Evolutionary conservation across 768 basidiomycete genomes (phyloP), one percentile per base, ranked within the genome.

Genomic region (Trametes elegans): DNA sequence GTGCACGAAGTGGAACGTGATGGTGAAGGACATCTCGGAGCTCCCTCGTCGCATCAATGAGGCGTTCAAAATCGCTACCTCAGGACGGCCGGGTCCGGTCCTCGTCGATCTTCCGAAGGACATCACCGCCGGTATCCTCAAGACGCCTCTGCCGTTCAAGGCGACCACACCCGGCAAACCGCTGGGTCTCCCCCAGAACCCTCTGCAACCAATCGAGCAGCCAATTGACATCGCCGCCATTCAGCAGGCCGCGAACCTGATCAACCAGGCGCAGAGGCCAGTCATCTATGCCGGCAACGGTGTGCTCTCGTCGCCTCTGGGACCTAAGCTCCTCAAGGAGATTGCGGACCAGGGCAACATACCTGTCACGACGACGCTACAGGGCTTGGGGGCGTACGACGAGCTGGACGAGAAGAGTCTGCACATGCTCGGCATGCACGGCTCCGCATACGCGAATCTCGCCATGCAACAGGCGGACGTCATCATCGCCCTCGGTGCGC

Each of bases 1-100:
- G 64, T 99, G 97, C 76, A 98, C 97, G 23, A 99, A 98, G 71
- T 98, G 97, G 97, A 98, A 99, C 68, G 96, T 99, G 57, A 96
- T 98, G 94, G 92, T 98, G 47, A 98, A 98, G 73, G 95, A 95
- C 67, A 92, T 98, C 56, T 71, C 90, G 11, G 97, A 98, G 71
- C 80, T 98, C 3, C 97, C 97, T 13, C 78, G 96, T 38, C 81
- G 97, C 55, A 96, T 98, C 68, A 98, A 98, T 68, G 97, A 99
- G 71, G 97, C 97, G 0, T 98, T 99, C 83, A 97, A 98, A 72
- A 98, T 99, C 60, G 97, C 97, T 13, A 95, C 93, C 1, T 91
- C 93, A 7, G 97, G 97, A 0, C 85, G 97, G 26, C 97, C 97
- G 0, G 97, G 97, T 0, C 97, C 97, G 45, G 97, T 98, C 43